Conservation (phyloP, 139 green algal genomes). For the Picochlorum sp. region DNA sequence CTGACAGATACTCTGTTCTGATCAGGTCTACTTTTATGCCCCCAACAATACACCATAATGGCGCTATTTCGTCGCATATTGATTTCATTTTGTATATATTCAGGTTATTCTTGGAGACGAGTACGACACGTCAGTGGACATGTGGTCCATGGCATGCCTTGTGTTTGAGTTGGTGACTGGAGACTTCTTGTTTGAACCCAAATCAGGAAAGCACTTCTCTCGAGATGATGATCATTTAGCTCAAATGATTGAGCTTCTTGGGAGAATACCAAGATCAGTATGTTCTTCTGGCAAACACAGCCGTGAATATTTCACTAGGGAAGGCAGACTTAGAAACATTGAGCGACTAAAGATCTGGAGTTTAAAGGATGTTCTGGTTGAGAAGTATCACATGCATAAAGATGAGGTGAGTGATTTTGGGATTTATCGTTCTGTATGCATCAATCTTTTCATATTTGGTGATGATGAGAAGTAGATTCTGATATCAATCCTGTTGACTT, state of each 20-base stretch:
- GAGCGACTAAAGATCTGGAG: slow-evolving; percentile 79
- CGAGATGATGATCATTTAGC: slow-evolving; percentile 98
- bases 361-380: slow-evolving; percentile 73
- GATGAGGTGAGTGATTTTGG: slow-evolving; percentile 48
- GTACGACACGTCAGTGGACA: slow-evolving; percentile 84
- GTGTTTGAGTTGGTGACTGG: slow-evolving; percentile 97
- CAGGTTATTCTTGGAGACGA: slow-evolving; percentile 69
- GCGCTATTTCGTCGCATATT: not conserved
- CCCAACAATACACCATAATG: slow-evolving; percentile 1
- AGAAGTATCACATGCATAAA: slow-evolving; percentile 82
- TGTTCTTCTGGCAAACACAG: slow-evolving; percentile 57
- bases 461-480: slow-evolving; percentile 2
- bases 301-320: slow-evolving; percentile 81
- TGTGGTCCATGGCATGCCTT: slow-evolving; percentile 95
- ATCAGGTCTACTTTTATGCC: slow-evolving; percentile 5
- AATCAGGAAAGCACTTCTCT: slow-evolving; percentile 8
- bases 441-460: not conserved
- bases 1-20: not conserved
- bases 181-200: slow-evolving; percentile 95
- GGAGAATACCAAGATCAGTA: slow-evolving; percentile 65
- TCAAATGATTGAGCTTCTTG: slow-evolving; percentile 93
- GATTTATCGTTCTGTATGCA: not conserved
- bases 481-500: not conserved
- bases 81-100: not conserved
- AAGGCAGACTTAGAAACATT: slow-evolving; percentile 87